These are phyloP conservation scores for Aspergillus kassunensis DNA, from an alignment of 495 filamentous ascomycete genomes.

Conservation along the genomic window DNA sequence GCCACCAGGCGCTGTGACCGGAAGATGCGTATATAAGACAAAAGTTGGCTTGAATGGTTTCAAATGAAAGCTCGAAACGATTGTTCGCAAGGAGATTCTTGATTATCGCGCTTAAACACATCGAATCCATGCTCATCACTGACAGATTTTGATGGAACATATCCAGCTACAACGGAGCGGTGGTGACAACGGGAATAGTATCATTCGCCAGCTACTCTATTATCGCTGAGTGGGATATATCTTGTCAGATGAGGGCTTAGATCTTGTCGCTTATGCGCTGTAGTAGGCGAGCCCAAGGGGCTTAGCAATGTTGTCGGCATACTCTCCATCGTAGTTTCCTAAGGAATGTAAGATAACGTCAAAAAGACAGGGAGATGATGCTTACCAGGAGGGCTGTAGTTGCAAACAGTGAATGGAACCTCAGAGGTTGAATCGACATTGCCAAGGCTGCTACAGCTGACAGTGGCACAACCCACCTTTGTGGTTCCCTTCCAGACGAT, in stretches of 20 bases:
- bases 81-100: slow-evolving; percentile 1
- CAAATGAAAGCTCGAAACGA: slow-evolving; percentile 1
- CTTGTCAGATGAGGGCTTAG: background rate
- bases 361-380: background rate
- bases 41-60: background rate
- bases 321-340: slow-evolving; percentile 68
- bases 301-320: slow-evolving; percentile 56
- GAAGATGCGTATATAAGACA: background rate
- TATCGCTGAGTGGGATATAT: background rate
- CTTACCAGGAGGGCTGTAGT: slow-evolving; percentile 71
- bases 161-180: slow-evolving; percentile 4
- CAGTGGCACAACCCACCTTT: slow-evolving; percentile 68
- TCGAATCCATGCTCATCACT: slow-evolving; percentile 1
- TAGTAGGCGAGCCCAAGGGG: slow-evolving; percentile 42
- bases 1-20: background rate
- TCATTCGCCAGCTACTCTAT: background rate
- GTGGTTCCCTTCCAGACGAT: slow-evolving; percentile 76
- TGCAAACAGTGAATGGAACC: slow-evolving; percentile 75
- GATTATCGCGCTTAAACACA: background rate
- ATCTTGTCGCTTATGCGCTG: slow-evolving; percentile 17
- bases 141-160: background rate
- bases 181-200: background rate
- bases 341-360: slow-evolving; percentile 19
- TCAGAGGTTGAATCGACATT: slow-evolving; percentile 44
- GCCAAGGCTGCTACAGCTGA: slow-evolving; percentile 48